Percentiles rank a stretch among this genome's conserved stretches.
phyloP scores from a whole-genome alignment of 208 protist genomes.

The Acanthamoeba culbertsoni region DNA sequence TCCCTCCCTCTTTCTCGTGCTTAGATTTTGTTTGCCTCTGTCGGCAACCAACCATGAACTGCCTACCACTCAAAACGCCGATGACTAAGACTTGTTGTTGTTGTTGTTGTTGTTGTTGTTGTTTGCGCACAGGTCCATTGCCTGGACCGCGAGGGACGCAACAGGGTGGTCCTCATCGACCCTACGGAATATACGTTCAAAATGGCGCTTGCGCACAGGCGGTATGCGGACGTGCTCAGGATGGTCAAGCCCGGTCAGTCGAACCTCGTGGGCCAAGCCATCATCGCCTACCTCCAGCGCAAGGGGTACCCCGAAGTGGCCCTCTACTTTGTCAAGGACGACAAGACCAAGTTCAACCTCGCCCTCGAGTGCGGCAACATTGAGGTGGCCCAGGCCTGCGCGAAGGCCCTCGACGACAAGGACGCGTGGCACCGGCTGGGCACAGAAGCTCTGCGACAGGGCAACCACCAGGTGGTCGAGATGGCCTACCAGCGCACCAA shows the following conservation, averaged over 20 bases:
- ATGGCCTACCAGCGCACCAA: conserved; percentile 93
- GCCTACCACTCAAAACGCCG: too few relatives aligned
- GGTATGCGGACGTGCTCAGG: conserved; percentile 92
- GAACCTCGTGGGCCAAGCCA: conserved; percentile 93
- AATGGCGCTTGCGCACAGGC: conserved; percentile 90
- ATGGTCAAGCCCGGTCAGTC: conserved; percentile 89
- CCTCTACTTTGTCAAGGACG: conserved; percentile 97
- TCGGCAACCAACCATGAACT: too few relatives aligned
- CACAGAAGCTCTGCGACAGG: conserved; percentile 91
- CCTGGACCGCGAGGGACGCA: conserved; percentile 91
- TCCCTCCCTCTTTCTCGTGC: not conserved
- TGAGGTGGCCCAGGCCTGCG: conserved; percentile 87
- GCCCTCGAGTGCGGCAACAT: conserved; percentile 98
- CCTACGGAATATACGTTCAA: conserved; percentile 89
- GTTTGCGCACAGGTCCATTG: too few relatives aligned
- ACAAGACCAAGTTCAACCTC: conserved; percentile 95
- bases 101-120: not conserved
- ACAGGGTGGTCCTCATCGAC: conserved; percentile 67
- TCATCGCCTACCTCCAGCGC: conserved; percentile 98
- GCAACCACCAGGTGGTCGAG: conserved; percentile 93
- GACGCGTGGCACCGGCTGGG: conserved; percentile 92
- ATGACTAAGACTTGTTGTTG: not conserved
- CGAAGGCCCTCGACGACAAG: conserved; percentile 91
- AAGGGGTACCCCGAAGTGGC: conserved; percentile 97
- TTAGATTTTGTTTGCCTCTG: too few relatives aligned